Conservation (phyloP, 306 rosid species). For the Rosa chinensis region DNA sequence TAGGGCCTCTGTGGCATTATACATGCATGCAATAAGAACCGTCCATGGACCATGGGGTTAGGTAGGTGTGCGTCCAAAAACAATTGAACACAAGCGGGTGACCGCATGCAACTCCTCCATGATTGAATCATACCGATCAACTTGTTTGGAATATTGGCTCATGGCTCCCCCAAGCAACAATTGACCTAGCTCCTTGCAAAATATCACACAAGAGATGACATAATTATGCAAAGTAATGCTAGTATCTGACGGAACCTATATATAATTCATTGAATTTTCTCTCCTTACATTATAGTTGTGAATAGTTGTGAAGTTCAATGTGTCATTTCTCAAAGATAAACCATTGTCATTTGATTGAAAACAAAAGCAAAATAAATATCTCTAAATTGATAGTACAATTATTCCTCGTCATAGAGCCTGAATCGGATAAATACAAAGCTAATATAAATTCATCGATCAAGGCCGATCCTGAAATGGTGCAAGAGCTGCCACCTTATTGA, state of each 20-base stretch:
- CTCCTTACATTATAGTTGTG: no score
- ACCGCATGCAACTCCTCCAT: not conserved
- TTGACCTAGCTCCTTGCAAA: no score
- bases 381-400: no score
- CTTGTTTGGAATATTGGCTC: not conserved
- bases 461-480: no score
- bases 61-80: slow-evolving; percentile 2
- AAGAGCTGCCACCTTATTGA: no score
- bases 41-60: slow-evolving; percentile 17
- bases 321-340: not conserved
- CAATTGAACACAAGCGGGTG: not conserved
- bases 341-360: no score
- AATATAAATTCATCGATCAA: no score
- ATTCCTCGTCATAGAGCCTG: no score
- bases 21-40: slow-evolving; percentile 20
- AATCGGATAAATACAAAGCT: no score
- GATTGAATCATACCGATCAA: not conserved
- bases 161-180: no score
- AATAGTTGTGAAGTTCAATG: no score
- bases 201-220: not conserved
- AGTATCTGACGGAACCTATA: not conserved
- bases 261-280: not conserved
- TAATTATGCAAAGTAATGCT: not conserved
- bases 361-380: no score
- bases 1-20: not conserved